Evolutionary conservation across 176 grass and related monocot species (phyloP).

Genomic region (Zea mays): DNA sequence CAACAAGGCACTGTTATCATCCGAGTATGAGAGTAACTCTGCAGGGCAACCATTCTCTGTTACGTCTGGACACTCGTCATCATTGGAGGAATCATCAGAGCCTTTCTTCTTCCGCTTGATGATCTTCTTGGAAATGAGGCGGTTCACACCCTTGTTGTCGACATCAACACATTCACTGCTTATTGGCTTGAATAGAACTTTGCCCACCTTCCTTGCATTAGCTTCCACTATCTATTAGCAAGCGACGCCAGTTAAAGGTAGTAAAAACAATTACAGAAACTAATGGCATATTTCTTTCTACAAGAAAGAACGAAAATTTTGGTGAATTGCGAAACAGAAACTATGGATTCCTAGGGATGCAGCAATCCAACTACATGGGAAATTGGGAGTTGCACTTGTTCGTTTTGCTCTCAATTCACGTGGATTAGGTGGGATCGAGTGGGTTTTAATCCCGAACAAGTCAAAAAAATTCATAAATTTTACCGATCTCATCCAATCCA

Average conservation of each 20-base stretch:
- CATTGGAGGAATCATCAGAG: slow-evolving; percentile 7
- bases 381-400: too few species aligned
- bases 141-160: slow-evolving; percentile 54
- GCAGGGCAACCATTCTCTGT: slow-evolving; percentile 51
- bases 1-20: slow-evolving; percentile 28
- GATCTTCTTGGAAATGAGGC: slow-evolving; percentile 58
- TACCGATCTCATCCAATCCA: too few species aligned
- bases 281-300: neutral
- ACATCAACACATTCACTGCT: slow-evolving; percentile 51
- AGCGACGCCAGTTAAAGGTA: neutral
- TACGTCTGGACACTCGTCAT: slow-evolving; percentile 28
- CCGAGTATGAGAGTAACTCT: slow-evolving; percentile 42
- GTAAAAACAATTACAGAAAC: neutral
- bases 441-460: too few species aligned
- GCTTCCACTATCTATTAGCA: slow-evolving; percentile 65
- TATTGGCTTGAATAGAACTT: slow-evolving; percentile 78
- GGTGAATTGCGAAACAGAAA: neutral
- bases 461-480: too few species aligned
- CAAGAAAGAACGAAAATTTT: neutral
- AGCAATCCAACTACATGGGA: neutral
- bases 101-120: slow-evolving; percentile 69
- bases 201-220: slow-evolving; percentile 69
- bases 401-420: too few species aligned
- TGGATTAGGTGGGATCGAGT: too few species aligned
- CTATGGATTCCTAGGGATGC: neutral